Conservation (phyloP, 2,329 filamentous ascomycete species). For the Pseudopithomyces chartarum region DNA sequence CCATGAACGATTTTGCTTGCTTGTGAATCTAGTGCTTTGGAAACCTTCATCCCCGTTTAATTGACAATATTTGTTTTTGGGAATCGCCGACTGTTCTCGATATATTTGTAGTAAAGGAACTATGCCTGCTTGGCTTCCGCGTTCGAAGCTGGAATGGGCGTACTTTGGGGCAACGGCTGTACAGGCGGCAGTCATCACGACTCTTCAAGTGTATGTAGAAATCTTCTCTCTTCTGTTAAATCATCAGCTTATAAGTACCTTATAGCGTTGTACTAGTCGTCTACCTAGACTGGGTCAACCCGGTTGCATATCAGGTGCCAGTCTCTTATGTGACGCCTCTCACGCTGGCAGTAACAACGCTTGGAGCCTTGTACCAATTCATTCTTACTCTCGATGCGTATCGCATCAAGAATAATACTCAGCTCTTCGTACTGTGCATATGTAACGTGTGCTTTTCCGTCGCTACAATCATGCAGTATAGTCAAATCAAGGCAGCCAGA, state of each 20-base stretch:
- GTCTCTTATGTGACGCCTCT: constrained; percentile 22
- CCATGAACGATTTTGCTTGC: neutral
- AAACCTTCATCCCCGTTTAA: neutral
- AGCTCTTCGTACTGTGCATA: constrained; percentile 25
- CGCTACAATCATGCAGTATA: constrained; percentile 24
- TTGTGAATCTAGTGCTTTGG: neutral
- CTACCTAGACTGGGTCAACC: constrained; percentile 25
- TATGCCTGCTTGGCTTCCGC: neutral
- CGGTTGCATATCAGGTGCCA: constrained; percentile 23
- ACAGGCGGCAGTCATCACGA: constrained; percentile 17
- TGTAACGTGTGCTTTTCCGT: constrained; percentile 24
- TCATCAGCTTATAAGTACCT: neutral
- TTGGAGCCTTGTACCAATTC: constrained; percentile 27
- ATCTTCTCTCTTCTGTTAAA: neutral
- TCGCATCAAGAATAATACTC: constrained; percentile 29
- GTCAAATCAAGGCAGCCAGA: constrained; percentile 11
- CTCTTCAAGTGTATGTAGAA: constrained; percentile 21
- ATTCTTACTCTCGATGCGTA: constrained; percentile 29
- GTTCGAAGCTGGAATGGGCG: constrained; percentile 14
- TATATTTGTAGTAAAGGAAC: neutral
- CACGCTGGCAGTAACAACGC: constrained; percentile 16
- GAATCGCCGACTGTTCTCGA: too few species aligned
- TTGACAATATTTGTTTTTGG: neutral
- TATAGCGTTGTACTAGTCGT: constrained; percentile 15
- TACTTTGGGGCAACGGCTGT: constrained; percentile 19